Evolutionary conservation across 2,329 filamentous ascomycete species (phyloP), one percentile per base, ranked within the genome.

Genomic region (Scopulariopsis brevicaulis): DNA sequence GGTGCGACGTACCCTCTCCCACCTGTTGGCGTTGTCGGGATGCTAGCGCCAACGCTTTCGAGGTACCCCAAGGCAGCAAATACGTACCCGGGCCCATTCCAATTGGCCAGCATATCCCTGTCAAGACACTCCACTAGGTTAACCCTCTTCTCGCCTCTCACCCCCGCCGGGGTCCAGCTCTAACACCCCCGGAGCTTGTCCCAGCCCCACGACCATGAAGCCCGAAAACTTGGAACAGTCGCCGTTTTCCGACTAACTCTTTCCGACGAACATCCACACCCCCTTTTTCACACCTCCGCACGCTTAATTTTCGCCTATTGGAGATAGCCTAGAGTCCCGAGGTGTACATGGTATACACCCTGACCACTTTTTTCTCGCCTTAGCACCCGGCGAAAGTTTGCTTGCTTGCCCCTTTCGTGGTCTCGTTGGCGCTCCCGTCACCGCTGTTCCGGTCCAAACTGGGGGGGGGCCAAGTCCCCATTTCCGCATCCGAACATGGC

Each of bases 371-470:
- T 53, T 53, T 32, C n/a, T 34, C 22, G 24, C 22, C 15, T 53
- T 52, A 25, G 8, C 25, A 22, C n/a, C 46, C 11, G n/a, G 11
- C n/a, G 15, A 14, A 18, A 50, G 46, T 11, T 18, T 53, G 24
- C 28, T 53, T 53, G 24, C 28, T 53, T 53, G 20, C 20, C 22
- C 22, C 22, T 50, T 50, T 50, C 22, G 18, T 50, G 18, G 7
- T 32, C 20, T 46, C 24, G 51, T 34, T 40, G n/a, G 34, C 22
- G 8, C 34, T 53, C 54, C 56, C 20, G 56, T 58, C 56, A 58
- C 56, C 56, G 56, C 56, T 18, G 55, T 57, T 57, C 55, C 48
- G 28, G 34, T 52, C 55, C 46, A 57, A 54, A 40, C 56, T 46
- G n/a, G 37, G 56, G n/a, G 37, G 56, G 53, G 56, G 50, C 56